Evolutionary conservation across 164 flowering plant genomes (phyloP).

Genomic region (Sedum album): DNA sequence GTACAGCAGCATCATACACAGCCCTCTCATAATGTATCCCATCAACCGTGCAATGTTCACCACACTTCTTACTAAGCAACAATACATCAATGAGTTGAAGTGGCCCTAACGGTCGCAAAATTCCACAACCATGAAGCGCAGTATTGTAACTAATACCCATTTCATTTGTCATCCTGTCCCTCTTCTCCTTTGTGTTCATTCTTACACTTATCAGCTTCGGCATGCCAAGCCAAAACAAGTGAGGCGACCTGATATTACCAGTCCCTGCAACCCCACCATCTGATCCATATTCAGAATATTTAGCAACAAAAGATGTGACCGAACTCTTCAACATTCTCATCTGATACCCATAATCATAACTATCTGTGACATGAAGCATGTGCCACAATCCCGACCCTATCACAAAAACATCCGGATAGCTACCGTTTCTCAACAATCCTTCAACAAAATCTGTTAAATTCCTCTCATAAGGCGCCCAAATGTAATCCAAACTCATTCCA

Average conservation of each 20-base stretch:
- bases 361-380: too few relatives aligned
- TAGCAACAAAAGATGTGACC: constrained; percentile 26
- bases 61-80: constrained; percentile 60
- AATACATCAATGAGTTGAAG: constrained; percentile 53
- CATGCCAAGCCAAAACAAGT: constrained; percentile 93
- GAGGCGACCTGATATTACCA: too few relatives aligned
- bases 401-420: constrained; percentile 70
- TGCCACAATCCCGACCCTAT: constrained; percentile 90
- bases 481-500: too few relatives aligned
- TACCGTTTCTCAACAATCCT: constrained; percentile 24
- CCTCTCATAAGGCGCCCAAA: constrained; percentile 71
- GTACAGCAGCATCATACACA: constrained; percentile 79
- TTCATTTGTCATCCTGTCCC: constrained; percentile 45
- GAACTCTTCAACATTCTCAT: constrained; percentile 30
- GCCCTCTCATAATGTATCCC: constrained; percentile 82
- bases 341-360: too few relatives aligned
- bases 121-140: constrained; percentile 42
- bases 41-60: constrained; percentile 66
- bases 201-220: constrained; percentile 56
- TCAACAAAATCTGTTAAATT: constrained; percentile 43
- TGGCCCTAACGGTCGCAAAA: constrained; percentile 67
- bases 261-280: too few relatives aligned
- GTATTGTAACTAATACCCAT: constrained; percentile 35
- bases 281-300: too few relatives aligned
- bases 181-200: constrained; percentile 83